A percentile compares a stretch with the other conserved stretches of the same genome.
Conservation (phyloP, 306 rosid species). For the Quercus suber region DNA sequence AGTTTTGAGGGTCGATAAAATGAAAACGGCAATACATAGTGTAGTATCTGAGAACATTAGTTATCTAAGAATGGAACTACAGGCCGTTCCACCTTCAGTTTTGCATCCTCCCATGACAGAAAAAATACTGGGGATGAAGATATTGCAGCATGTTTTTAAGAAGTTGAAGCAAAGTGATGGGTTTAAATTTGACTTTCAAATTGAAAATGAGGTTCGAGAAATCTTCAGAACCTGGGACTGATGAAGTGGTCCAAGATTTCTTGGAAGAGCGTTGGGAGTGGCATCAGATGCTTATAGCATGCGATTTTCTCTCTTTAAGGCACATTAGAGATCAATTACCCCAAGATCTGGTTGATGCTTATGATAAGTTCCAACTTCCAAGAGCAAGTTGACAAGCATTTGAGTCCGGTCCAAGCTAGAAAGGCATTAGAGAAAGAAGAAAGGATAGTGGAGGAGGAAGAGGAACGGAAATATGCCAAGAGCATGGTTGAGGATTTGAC, state of each 20-base stretch:
- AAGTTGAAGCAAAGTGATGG: conserved; percentile 52
- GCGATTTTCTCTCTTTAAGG: conserved; percentile 67
- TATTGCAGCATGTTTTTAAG: conserved; percentile 62
- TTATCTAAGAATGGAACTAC: conserved; percentile 82
- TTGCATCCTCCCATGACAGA: conserved; percentile 65
- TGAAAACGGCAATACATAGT: conserved; percentile 56
- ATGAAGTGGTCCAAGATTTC: conserved; percentile 51
- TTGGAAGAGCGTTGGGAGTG: conserved; percentile 73
- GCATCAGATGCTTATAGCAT: conserved; percentile 53
- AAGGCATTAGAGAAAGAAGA: conserved; percentile 61
- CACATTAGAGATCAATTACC: conserved; percentile 80
- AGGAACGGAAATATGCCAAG: conserved; percentile 60
- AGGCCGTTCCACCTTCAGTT: conserved; percentile 68
- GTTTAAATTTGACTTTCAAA: conserved; percentile 54
- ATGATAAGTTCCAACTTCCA: conserved; percentile 60
- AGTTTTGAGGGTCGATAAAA: too few relatives aligned
- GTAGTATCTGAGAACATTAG: conserved; percentile 78
- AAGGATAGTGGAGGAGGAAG: conserved; percentile 44
- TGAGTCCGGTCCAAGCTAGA: conserved; percentile 59
- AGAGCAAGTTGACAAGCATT: conserved; percentile 67
- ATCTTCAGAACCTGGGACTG: conserved; percentile 72
- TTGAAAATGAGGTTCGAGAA: conserved; percentile 61
- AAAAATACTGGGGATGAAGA: conserved; percentile 70
- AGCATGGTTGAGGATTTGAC: conserved; percentile 78
- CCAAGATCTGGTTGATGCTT: conserved; percentile 64